These are phyloP conservation scores for Euphorbia peplus DNA, from an alignment of 345 rosid species.

Conservation along the genomic window DNA sequence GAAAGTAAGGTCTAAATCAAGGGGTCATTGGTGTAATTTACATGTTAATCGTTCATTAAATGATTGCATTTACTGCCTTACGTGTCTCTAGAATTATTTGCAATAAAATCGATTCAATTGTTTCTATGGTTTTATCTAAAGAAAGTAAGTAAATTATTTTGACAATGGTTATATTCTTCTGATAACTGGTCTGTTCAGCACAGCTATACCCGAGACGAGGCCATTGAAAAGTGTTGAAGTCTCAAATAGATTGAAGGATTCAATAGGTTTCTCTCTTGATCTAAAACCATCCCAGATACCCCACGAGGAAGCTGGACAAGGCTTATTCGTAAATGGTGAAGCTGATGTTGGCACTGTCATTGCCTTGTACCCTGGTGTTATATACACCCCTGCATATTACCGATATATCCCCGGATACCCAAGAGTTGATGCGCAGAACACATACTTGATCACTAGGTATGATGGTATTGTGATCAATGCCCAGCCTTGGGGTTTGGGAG, in stretches of 20 bases:
- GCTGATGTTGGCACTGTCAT: slow-evolving; percentile 76
- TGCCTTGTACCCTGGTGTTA: slow-evolving; percentile 83
- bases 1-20: no score
- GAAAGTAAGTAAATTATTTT: neutral
- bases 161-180: slow-evolving; percentile 14
- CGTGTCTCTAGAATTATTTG: neutral
- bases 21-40: no score
- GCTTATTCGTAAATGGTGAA: slow-evolving; percentile 74
- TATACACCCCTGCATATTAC: slow-evolving; percentile 69
- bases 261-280: slow-evolving; percentile 57
- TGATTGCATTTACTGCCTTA: neutral
- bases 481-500: slow-evolving; percentile 83
- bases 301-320: slow-evolving; percentile 69
- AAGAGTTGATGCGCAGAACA: slow-evolving; percentile 56
- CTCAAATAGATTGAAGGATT: slow-evolving; percentile 58
- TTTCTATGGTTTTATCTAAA: no score
- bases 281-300: slow-evolving; percentile 65
- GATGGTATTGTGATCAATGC: slow-evolving; percentile 79
- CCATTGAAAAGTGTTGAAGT: slow-evolving; percentile 52
- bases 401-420: slow-evolving; percentile 82
- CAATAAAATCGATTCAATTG: neutral
- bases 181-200: slow-evolving; percentile 52
- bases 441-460: slow-evolving; percentile 77
- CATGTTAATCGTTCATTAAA: neutral
- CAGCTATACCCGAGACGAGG: slow-evolving; percentile 68